phyloP scores from a whole-genome alignment of 306 rosid species.

The Ochetophila trinervis region DNA sequence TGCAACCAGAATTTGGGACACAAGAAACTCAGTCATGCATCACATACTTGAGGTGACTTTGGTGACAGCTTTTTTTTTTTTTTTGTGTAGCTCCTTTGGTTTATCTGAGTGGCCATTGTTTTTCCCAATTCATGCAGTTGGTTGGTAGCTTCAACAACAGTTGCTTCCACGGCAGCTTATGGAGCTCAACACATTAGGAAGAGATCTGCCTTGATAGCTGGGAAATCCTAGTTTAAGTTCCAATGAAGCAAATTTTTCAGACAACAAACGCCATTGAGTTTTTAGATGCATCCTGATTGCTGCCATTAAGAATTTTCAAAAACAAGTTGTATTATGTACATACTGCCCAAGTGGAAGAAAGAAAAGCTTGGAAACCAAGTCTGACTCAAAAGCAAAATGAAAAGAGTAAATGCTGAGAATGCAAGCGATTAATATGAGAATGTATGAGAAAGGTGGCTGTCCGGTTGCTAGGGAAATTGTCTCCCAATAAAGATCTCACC shows the following conservation, averaged over 20 bases:
- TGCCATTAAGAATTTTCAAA: neutral
- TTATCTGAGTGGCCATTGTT: neutral
- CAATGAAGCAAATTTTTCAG: neutral
- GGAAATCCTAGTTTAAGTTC: slow-evolving; percentile 14
- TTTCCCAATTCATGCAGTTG: slow-evolving; percentile 50
- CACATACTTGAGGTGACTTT: slow-evolving; percentile 59
- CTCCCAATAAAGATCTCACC: neutral
- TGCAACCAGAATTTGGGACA: slow-evolving; percentile 90
- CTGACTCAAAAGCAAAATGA: too few relatives aligned
- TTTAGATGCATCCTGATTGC: neutral
- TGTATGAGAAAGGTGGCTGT: neutral
- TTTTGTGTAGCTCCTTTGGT: neutral
- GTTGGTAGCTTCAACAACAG: slow-evolving; percentile 87
- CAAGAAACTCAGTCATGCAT: slow-evolving; percentile 57
- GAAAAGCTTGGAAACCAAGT: neutral
- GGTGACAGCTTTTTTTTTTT: slow-evolving; percentile 2
- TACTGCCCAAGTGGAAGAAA: neutral
- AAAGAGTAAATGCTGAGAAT: neutral
- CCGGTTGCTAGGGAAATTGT: neutral
- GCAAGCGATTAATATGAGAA: neutral
- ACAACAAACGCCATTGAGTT: neutral
- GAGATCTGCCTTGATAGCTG: slow-evolving; percentile 25
- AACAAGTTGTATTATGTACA: neutral
- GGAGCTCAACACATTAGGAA: slow-evolving; percentile 51
- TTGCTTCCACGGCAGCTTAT: slow-evolving; percentile 61